Conservation (phyloP, 495 filamentous ascomycete species). For the Xylaria venustula region DNA sequence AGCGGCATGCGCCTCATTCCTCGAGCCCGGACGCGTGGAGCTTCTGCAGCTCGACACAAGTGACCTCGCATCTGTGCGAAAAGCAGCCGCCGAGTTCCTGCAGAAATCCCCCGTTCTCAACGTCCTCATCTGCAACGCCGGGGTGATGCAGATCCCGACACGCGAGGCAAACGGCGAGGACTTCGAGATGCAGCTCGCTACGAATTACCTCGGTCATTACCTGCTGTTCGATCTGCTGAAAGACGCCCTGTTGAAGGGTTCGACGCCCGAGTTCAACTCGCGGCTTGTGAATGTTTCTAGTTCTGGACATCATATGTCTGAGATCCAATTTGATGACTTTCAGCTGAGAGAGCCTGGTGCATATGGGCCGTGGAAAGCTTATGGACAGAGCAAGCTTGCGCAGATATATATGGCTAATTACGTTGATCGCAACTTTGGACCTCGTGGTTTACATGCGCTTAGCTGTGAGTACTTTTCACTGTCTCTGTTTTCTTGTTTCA, state of each 20-base stretch:
- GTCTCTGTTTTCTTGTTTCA: neutral
- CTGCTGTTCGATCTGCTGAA: conserved; percentile 49
- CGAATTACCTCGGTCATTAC: conserved; percentile 49
- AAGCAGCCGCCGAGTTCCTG: conserved; percentile 23
- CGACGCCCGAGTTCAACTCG: conserved; percentile 39
- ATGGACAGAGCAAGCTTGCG: conserved; percentile 41
- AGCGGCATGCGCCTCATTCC: conserved; percentile 23
- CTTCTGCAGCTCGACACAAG: conserved; percentile 32
- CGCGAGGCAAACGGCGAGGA: conserved; percentile 38
- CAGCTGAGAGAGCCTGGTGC: conserved; percentile 21
- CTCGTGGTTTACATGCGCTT: conserved; percentile 35
- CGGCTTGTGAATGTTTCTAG: conserved; percentile 44
- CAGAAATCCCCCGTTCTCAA: conserved; percentile 17
- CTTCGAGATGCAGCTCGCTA: conserved; percentile 46
- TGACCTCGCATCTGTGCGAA: conserved; percentile 21
- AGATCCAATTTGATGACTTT: conserved; percentile 11
- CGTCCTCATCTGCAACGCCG: conserved; percentile 29
- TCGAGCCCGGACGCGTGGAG: conserved; percentile 24
- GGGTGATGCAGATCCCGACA: conserved; percentile 39
- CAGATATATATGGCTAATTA: conserved; percentile 45
- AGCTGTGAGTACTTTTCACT: conserved; percentile 7
- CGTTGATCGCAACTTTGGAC: conserved; percentile 40
- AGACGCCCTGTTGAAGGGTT: conserved; percentile 33
- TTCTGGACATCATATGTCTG: conserved; percentile 32
- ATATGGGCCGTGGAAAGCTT: conserved; percentile 40